Evolutionary conservation across 2,329 filamentous ascomycete genomes (phyloP), one percentile per base, ranked within the genome.

Genomic region (Pyricularia grisea): DNA sequence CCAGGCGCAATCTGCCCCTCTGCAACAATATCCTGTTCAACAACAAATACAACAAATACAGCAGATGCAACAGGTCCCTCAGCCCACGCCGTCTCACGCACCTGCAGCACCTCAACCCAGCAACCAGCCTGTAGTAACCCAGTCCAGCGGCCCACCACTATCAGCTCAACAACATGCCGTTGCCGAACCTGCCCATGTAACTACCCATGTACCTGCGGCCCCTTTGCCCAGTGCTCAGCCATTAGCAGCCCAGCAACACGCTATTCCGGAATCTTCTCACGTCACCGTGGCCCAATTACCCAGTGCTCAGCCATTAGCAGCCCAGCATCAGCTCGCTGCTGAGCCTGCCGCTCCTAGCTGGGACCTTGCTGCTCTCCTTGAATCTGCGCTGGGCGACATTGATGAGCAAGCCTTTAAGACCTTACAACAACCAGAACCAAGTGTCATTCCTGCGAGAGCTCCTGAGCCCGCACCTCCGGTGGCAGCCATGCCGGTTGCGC

Each of bases 351-450:
- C 67, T 25, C 60, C 70, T 10, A 71, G 68, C 58, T 71, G 73
- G 63, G 76, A 77, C 67, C 71, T 78, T n/a, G 75, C 71, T 0
- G 73, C 73, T 27, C 73, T 77, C 71, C 71, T 78, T 25, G 72
- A 75, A 70, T 73, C 72, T 61, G 77, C 76, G 4, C 73, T 78
- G 25, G 76, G 73, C 20, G 71, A 71, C 1, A 71, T 74, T 60
- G 73, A 73, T 67, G 68, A 72, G 61, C 73, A 73, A 20, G 60
- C 60, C 27, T 27, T 67, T 4, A 66, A 55, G 27, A 28, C 12
- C 20, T 28, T 63, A 11, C 60, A 63, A 20, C 60, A 10, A 11
- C 55, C 42, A 23, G 55, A 27, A 25, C 20, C 42, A 30, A 50
- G 27, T 50, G 20, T 36, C 20, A 14, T 36, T 11, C 3, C 66